Conservation (phyloP, 352 stramenopile genomes). For the Aphanomyces astaci region DNA sequence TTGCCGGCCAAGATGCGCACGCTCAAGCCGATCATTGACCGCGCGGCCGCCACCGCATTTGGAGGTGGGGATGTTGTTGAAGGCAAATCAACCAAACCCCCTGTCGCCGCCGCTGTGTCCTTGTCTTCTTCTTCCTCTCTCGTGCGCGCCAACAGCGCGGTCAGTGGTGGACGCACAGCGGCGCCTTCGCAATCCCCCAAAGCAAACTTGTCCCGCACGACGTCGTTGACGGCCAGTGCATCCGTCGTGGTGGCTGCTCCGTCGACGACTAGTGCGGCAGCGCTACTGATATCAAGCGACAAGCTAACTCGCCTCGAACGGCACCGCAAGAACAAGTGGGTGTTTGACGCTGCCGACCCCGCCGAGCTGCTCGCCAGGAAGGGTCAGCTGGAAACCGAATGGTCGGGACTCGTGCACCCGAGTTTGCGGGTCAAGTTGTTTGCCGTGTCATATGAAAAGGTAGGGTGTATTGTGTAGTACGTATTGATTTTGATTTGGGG, state of each 20-base stretch:
- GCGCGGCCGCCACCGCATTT: constrained; percentile 39
- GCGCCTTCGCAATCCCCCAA: neutral
- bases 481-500: neutral
- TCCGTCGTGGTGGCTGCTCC: neutral
- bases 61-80: neutral
- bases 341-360: constrained; percentile 64
- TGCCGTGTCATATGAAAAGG: constrained; percentile 62
- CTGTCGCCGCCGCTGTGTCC: neutral
- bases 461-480: neutral
- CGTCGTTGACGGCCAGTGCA: neutral
- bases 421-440: constrained; percentile 77
- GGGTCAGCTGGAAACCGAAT: constrained; percentile 66
- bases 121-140: no score
- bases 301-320: constrained; percentile 12
- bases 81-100: neutral
- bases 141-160: neutral
- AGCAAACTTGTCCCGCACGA: neutral
- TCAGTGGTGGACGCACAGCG: neutral
- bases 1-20: constrained; percentile 81
- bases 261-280: neutral
- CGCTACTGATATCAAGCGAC: constrained; percentile 2
- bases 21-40: constrained; percentile 77
- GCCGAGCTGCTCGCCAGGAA: constrained; percentile 65
- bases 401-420: constrained; percentile 54
- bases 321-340: constrained; percentile 58